These are phyloP conservation scores for Fraxinus paxiana DNA, from an alignment of 305 asterid genomes.

Conservation along the genomic window DNA sequence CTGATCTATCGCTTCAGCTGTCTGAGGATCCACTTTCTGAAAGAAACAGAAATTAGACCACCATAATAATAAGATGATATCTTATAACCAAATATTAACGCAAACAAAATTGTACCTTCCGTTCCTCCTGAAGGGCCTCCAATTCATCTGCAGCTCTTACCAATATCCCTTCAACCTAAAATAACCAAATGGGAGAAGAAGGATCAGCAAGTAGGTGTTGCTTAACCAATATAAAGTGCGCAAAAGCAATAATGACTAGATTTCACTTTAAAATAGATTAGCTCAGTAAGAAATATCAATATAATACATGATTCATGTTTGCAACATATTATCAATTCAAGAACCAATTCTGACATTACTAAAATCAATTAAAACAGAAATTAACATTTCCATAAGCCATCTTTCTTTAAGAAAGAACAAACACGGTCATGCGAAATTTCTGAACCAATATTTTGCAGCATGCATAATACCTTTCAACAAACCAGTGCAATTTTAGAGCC, in stretches of 20 bases:
- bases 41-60: slow-evolving; percentile 12
- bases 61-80: neutral
- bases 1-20: slow-evolving; percentile 76
- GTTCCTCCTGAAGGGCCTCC: slow-evolving; percentile 86
- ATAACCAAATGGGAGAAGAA: neutral
- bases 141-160: slow-evolving; percentile 70
- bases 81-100: slow-evolving; percentile 7
- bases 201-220: neutral
- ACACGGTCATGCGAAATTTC: neutral
- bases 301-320: neutral
- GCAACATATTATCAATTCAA: neutral
- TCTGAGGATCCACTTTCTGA: slow-evolving; percentile 79
- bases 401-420: slow-evolving; percentile 6
- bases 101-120: slow-evolving; percentile 52
- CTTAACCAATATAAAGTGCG: neutral
- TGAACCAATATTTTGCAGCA: neutral
- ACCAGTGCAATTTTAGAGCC: neutral
- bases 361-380: neutral
- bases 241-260: neutral
- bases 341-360: neutral
- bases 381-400: neutral
- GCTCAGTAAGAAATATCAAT: neutral
- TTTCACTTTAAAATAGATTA: neutral
- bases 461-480: neutral
- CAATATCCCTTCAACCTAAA: slow-evolving; percentile 82